Conservation (phyloP, 148 eudicot genomes). For the Gaultheria prostrata region DNA sequence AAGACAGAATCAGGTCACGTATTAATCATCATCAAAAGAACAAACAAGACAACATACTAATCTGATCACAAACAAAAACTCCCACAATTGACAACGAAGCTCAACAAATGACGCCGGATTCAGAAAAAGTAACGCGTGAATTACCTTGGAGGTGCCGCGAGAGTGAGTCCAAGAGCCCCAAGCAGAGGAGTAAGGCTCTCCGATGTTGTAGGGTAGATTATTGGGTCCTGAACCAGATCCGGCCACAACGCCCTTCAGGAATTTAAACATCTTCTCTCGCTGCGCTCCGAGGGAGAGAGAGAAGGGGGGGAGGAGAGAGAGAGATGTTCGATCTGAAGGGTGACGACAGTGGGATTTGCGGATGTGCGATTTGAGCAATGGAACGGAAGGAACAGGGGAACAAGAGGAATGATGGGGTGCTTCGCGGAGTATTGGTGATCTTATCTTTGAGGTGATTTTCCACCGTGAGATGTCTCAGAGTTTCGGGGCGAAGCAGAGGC, state of each 20-base stretch:
- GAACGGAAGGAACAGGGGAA: neutral
- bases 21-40: neutral
- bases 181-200: slow-evolving; percentile 80
- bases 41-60: neutral
- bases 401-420: neutral
- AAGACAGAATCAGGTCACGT: neutral
- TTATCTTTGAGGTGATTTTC: neutral
- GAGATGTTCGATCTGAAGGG: neutral
- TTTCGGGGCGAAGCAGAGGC: neutral
- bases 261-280: slow-evolving; percentile 58
- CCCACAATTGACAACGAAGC: neutral
- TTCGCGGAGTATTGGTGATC: neutral
- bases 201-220: slow-evolving; percentile 87
- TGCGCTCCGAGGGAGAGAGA: neutral
- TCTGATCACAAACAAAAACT: neutral
- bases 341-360: slow-evolving; percentile 1
- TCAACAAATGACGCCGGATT: neutral
- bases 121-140: neutral
- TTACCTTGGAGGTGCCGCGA: slow-evolving; percentile 84
- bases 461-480: neutral
- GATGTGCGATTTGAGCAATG: neutral
- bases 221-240: slow-evolving; percentile 86
- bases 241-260: slow-evolving; percentile 80
- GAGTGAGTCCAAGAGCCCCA: slow-evolving; percentile 97
- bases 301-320: neutral